Base-by-base conservation (phyloP, 2,329 filamentous ascomycete genomes). In the Monosporascus sp. region DNA sequence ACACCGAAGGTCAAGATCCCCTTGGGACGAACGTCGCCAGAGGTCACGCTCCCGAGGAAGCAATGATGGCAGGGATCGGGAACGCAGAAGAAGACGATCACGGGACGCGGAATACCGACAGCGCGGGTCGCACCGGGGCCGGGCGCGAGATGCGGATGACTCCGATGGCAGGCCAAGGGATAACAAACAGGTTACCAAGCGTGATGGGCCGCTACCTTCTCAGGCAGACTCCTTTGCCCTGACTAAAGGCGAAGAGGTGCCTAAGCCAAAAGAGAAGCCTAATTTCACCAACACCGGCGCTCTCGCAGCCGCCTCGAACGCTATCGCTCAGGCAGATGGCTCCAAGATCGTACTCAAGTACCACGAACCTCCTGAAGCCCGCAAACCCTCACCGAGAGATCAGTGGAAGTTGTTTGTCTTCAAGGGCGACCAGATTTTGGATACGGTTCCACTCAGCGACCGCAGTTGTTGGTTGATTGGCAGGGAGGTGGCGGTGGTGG, bases 351-450 rank as follows among this genome's bases (percentile, higher is more conserved):
- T 90, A 3, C 81, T 99, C 47, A 97, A 97, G 75, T 99, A 99
- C 71, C 89, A 97, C 73, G 94, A 99, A 72, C 94, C 94, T 1
- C 76, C 90, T 11, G 94, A 99, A 74, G 90, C 93, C 49, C 88
- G 94, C 55, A 96, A 96, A 63, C 90, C 94, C 0, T 80, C 92
- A 0, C 67, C 87, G 1, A 86, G 84, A 52, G 85, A 94, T 61
- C 75, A 83, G 53, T 99, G 93, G 93, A 89, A 89, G 55, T 76
- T 99, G 48, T 97, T 95, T 68, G 82, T 97, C 22, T 99, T 99
- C 80, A 96, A 96, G 67, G 89, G 85, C 11, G 71, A 80, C 27
- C 88, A 91, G 53, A 79, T 95, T 3, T 70, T 96, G 37, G 91
- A 96, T 65, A 95, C 90, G 1, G 78, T 97, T 22, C 84, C 91